These are phyloP conservation scores for Candida patagonica DNA, from an alignment of 805 yeast species.

Conservation along the genomic window DNA sequence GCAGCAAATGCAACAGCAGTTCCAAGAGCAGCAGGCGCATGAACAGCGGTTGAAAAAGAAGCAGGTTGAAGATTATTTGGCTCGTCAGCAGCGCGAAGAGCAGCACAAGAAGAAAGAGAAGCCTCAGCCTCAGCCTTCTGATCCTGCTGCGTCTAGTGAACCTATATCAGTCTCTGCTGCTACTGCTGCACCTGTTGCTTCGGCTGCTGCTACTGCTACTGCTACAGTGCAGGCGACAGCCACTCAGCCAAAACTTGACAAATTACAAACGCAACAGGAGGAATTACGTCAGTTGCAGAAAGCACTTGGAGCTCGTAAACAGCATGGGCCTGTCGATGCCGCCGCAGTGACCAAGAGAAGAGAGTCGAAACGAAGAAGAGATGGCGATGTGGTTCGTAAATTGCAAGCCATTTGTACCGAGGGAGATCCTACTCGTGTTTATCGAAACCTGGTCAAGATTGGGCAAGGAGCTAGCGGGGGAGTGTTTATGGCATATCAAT, in stretches of 20 bases:
- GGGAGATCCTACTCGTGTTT: conserved; percentile 72
- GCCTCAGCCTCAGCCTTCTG: conserved; percentile 7
- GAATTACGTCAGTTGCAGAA: conserved; percentile 21
- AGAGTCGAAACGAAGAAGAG: conserved; percentile 66
- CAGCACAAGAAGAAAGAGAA: conserved; percentile 17
- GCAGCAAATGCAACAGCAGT: conserved; percentile 29
- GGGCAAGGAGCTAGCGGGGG: conserved; percentile 99
- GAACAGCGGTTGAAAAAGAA: conserved; percentile 21
- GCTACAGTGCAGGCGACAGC: conserved; percentile 8
- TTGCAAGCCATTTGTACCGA: conserved; percentile 68
- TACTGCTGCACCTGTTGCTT: conserved; percentile 14
- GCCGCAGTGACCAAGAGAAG: conserved; percentile 37
- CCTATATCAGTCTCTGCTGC: conserved; percentile 20
- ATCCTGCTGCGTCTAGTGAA: conserved; percentile 3
- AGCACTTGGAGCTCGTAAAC: conserved; percentile 21
- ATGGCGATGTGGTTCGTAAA: conserved; percentile 61
- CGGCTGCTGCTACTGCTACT: conserved; percentile 8
- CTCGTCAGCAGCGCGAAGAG: conserved; percentile 22
- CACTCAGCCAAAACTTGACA: neutral
- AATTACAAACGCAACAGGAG: conserved; percentile 15
- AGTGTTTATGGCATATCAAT: conserved; percentile 69
- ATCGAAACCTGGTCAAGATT: conserved; percentile 41
- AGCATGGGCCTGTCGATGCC: conserved; percentile 13
- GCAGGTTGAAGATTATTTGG: conserved; percentile 19
- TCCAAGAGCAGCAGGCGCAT: conserved; percentile 22